Conservation (phyloP, 106 monocot genomes). For the Platanthera zijinensis region DNA sequence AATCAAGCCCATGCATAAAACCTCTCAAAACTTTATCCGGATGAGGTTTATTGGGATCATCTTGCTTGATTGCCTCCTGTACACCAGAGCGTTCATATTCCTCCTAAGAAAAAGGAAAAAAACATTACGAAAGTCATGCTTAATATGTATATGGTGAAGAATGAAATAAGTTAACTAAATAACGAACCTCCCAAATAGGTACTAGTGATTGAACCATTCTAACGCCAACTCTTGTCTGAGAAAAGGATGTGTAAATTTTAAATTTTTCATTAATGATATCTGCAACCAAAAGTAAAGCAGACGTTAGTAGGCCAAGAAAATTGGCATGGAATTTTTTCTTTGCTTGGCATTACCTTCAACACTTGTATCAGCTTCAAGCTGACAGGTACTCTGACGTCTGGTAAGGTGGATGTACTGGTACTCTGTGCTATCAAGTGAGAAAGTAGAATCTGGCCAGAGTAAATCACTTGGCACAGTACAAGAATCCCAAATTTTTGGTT, state of each 20-base stretch:
- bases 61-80: slow-evolving; percentile 24
- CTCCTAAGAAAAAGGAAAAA: slow-evolving; percentile 39
- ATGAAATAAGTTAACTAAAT: background rate
- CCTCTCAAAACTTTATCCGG: slow-evolving; percentile 36
- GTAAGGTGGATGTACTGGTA: slow-evolving; percentile 11
- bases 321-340: background rate
- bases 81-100: slow-evolving; percentile 55
- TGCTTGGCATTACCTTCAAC: slow-evolving; percentile 40
- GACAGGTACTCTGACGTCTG: slow-evolving; percentile 74
- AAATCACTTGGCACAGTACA: slow-evolving; percentile 44
- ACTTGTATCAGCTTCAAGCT: slow-evolving; percentile 72
- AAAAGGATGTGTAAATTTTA: slow-evolving; percentile 79
- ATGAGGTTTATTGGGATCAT: slow-evolving; percentile 31
- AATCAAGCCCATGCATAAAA: slow-evolving; percentile 40
- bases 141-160: background rate
- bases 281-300: slow-evolving; percentile 33
- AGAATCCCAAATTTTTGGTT: slow-evolving; percentile 51
- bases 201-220: slow-evolving; percentile 97
- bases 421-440: slow-evolving; percentile 7
- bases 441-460: slow-evolving; percentile 32
- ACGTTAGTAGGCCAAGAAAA: background rate
- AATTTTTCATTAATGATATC: slow-evolving; percentile 76
- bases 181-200: slow-evolving; percentile 88
- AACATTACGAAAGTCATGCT: background rate
- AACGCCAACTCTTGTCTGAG: slow-evolving; percentile 52